Conservation (phyloP, 169 alveolate species). For the Toxoplasma gondii region DNA sequence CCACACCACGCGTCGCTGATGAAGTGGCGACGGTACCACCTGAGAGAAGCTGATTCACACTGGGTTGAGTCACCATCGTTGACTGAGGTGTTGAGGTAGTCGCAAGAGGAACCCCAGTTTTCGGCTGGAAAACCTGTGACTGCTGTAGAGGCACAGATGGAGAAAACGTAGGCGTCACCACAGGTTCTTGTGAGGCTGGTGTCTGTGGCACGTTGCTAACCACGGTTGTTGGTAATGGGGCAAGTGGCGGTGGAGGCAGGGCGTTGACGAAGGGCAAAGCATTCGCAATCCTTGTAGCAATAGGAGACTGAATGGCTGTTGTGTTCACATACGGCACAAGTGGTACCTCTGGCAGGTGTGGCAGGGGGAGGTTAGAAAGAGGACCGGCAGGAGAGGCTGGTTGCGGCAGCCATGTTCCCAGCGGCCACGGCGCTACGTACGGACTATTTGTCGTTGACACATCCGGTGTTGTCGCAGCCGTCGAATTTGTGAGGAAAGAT, state of each 20-base stretch:
- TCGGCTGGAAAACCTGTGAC: too few relatives aligned
- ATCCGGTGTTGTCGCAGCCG: background rate
- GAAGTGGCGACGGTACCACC: too few relatives aligned
- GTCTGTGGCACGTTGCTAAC: background rate
- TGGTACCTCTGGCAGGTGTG: constrained; percentile 3
- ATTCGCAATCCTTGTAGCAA: background rate
- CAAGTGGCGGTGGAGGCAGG: constrained; percentile 25
- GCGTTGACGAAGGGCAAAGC: background rate
- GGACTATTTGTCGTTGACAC: background rate
- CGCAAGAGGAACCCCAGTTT: too few relatives aligned
- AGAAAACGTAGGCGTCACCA: background rate
- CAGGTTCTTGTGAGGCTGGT: background rate
- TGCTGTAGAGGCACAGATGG: too few relatives aligned
- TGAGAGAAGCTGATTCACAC: too few relatives aligned
- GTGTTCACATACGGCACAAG: background rate
- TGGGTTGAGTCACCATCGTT: too few relatives aligned
- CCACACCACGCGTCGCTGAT: too few relatives aligned
- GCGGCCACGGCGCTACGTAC: background rate
- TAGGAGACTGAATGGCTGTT: background rate
- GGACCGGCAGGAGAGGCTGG: background rate
- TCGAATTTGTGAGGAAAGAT: background rate
- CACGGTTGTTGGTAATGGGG: background rate
- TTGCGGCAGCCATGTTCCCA: background rate
- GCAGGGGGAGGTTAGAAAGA: background rate
- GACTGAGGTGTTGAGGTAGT: too few relatives aligned